A percentile compares a stretch with the other conserved stretches of the same genome.
Conservation (phyloP, 192 early-diverging fungal species). For the Entomortierella chlamydospora region DNA sequence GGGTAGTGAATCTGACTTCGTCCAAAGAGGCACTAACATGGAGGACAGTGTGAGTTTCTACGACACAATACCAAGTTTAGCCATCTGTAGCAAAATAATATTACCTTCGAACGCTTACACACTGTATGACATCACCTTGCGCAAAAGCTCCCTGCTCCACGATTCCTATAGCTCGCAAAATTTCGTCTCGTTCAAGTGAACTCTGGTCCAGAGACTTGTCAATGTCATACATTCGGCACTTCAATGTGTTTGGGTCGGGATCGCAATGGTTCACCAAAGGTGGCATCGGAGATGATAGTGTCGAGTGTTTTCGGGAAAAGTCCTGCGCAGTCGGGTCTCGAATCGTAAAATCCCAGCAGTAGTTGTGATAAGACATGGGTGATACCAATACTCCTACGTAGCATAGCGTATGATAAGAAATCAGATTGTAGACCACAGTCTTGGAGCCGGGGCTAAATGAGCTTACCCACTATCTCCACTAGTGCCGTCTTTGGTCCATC, state of each 20-base stretch:
- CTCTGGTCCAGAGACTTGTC: conserved; percentile 9
- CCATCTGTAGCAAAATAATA: neutral
- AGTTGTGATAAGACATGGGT: neutral
- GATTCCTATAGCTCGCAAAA: conserved; percentile 13
- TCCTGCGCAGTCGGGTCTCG: conserved; percentile 26
- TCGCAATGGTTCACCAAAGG: neutral
- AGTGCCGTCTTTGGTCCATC: conserved; percentile 1
- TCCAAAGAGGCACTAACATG: conserved; percentile 14
- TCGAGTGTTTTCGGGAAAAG: neutral
- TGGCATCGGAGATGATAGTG: neutral
- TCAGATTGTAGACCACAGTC: neutral
- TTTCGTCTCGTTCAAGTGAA: conserved; percentile 8
- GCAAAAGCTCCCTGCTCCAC: neutral
- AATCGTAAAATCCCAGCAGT: conserved; percentile 26
- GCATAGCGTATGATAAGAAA: neutral
- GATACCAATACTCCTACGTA: conserved; percentile 11
- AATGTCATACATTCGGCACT: conserved; percentile 21
- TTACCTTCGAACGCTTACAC: conserved; percentile 8
- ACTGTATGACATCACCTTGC: neutral
- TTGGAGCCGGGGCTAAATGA: neutral
- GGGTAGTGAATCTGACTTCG: conserved; percentile 15
- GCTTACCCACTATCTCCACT: conserved; percentile 31
- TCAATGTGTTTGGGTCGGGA: neutral
- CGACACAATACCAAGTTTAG: neutral
- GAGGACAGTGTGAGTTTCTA: neutral